Conservation (phyloP, 2,329 filamentous ascomycete species). For the Fusarium goolgardi region DNA sequence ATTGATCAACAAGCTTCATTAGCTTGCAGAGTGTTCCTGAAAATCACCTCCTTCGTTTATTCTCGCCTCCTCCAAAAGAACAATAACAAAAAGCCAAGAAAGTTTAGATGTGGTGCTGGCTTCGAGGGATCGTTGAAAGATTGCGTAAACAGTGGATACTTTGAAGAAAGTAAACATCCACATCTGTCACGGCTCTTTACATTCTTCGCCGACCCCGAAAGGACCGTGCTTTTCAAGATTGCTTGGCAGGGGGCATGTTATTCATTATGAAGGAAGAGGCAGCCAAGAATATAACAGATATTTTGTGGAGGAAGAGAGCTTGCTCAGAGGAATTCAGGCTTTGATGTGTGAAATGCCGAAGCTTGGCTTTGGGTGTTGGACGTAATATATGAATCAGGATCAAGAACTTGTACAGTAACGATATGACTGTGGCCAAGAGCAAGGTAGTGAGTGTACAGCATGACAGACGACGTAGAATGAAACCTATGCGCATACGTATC, state of each 20-base stretch:
- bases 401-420: not conserved
- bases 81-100: slow-evolving; percentile 6
- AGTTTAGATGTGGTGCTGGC: slow-evolving; percentile 16
- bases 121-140: slow-evolving; percentile 13
- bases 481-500: slow-evolving; percentile 3
- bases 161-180: slow-evolving; percentile 11
- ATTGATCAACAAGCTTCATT: slow-evolving; percentile 13
- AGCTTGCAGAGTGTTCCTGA: slow-evolving; percentile 22
- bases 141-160: slow-evolving; percentile 37
- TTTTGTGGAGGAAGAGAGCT: slow-evolving; percentile 11
- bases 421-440: not conserved
- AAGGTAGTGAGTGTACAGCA: not conserved
- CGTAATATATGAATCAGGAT: not conserved
- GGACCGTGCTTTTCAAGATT: slow-evolving; percentile 34
- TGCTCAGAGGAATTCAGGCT: slow-evolving; percentile 2
- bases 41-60: slow-evolving; percentile 14
- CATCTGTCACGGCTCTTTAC: slow-evolving; percentile 30
- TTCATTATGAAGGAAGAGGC: slow-evolving; percentile 24
- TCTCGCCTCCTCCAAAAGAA: not conserved
- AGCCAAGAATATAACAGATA: slow-evolving; percentile 27
- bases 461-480: slow-evolving; percentile 5
- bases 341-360: not conserved
- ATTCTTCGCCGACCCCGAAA: slow-evolving; percentile 43
- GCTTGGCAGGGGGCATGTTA: slow-evolving; percentile 30
- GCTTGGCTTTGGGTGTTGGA: not conserved